Evolutionary conservation across 2,329 filamentous ascomycete species (phyloP), one percentile per base, ranked within the genome.

Genomic region (Aspergillus carbonarius): DNA sequence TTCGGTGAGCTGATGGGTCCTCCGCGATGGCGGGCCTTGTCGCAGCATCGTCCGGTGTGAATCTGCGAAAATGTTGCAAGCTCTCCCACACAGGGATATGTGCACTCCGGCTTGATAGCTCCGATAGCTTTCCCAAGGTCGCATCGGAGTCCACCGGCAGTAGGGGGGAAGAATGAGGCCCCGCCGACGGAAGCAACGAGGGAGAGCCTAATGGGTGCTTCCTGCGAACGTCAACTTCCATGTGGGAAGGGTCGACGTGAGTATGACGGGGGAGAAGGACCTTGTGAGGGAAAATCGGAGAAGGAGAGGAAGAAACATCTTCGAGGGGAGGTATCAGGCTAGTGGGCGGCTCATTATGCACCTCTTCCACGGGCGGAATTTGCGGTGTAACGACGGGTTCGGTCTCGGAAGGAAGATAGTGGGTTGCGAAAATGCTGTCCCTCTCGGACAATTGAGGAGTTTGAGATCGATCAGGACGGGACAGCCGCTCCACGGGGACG

Each of bases 361-460:
- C 61, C 59, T 66, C 66, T 63, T 63, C 61, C 51, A 67, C 63
- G 47, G 74, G 69, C 50, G 69, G 70, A 53, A 72, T 71, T 64
- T 75, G 75, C 60, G 68, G 73, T 58, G 72, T 74, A 64, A 47
- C 59, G 51, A 63, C 71, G 57, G 75, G 70, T 63, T 81, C 79
- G 67, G 76, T 81, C 61, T 82, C 81, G 55, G 81, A 79, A 59
- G 78, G 76, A 1, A 82, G 73, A 70, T 87, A 87, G 63, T 84
- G 83, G 34, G 84, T 86, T 54, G 85, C 84, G 68, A 86, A 87
- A 70, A 87, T 87, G 72, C 81, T 85, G 71, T 87, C 85, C 66
- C 85, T 76, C 72, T 87, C 85, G 25, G 83, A 84, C 62, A 87
- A 76, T 73, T 83, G 83, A 49, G 83, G 83, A 30, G 69, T 71